Evolutionary conservation across 1,139 yeast genomes (phyloP).

Genomic region (Yamadazyma taylorii): DNA sequence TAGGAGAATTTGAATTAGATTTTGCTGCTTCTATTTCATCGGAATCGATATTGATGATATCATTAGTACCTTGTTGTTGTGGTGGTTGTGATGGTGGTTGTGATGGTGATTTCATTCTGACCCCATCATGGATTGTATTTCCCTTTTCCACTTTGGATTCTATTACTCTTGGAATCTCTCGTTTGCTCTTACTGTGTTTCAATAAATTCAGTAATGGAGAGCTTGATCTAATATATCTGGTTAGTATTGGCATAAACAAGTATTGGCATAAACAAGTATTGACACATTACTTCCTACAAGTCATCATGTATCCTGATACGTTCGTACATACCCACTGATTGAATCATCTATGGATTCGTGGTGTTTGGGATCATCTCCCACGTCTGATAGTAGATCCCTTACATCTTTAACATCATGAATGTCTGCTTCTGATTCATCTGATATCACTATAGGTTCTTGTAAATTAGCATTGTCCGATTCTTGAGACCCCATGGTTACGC

Average conservation of each 20-base stretch:
- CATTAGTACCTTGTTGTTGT: neutral
- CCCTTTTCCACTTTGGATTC: neutral
- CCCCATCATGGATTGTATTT: neutral
- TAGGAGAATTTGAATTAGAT: neutral
- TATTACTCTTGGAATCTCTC: no score
- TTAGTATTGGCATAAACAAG: neutral
- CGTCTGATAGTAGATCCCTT: neutral
- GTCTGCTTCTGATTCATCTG: neutral
- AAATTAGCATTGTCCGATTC: no score
- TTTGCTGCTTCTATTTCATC: neutral
- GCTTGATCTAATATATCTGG: neutral
- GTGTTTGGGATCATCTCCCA: no score
- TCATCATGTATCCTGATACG: no score
- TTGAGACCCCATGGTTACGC: no score
- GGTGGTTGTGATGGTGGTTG: no score
- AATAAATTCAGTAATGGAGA: conserved; percentile 1
- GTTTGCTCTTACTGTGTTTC: neutral
- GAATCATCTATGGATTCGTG: neutral
- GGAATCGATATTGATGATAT: neutral
- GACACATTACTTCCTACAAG: no score
- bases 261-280: no score
- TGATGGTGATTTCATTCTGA: no score
- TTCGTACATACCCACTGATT: neutral
- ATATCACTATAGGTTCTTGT: conserved; percentile 1
- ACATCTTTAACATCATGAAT: neutral